These are phyloP conservation scores for Umbellularia californica DNA, from an alignment of 164 flowering plant species.

Conservation along the genomic window DNA sequence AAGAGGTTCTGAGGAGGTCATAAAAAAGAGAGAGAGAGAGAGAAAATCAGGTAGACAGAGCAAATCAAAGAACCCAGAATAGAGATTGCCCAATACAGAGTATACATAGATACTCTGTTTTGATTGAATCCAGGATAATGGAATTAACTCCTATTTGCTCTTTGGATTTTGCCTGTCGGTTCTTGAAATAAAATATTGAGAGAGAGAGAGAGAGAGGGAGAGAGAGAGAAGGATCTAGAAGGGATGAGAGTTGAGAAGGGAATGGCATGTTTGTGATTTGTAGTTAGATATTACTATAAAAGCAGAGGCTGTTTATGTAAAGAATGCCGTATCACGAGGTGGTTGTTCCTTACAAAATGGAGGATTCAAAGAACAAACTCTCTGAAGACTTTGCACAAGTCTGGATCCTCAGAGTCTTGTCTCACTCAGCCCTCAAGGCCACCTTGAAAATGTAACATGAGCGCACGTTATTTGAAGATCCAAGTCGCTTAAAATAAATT, in stretches of 20 bases:
- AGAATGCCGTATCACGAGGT: not conserved
- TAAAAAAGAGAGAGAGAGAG: slow-evolving; percentile 4
- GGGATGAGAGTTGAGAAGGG: no score
- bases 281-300: not conserved
- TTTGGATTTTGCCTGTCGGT: not conserved
- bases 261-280: not conserved
- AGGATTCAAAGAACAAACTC: not conserved
- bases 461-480: no score
- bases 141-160: no score
- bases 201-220: not conserved
- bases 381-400: not conserved
- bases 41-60: not conserved
- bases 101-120: not conserved
- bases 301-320: not conserved
- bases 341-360: not conserved
- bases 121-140: not conserved
- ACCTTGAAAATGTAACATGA: no score
- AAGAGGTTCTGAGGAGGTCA: not conserved
- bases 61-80: not conserved
- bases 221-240: no score
- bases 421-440: no score
- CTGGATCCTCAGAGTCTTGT: not conserved
- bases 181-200: not conserved
- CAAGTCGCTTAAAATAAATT: no score
- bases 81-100: not conserved